Evolutionary conservation across 2,329 filamentous ascomycete species (phyloP), one percentile per base, ranked within the genome.

Genomic region (Chrysosporium keratinophilum): DNA sequence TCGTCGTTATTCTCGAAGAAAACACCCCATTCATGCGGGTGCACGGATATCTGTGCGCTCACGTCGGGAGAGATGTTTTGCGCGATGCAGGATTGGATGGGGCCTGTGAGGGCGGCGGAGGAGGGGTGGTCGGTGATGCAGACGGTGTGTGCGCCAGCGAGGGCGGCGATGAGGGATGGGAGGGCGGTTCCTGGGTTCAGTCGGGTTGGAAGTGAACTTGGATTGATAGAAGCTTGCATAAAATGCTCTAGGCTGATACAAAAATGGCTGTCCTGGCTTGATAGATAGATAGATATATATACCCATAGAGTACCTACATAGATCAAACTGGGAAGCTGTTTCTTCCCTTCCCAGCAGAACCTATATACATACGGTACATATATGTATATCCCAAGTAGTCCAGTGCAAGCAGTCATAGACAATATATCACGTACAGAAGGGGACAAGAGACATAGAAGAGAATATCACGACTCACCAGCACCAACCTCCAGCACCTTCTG

Each of bases 401-500:
- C 19, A 20, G 28, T 19, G 1, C 17, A 44, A 33, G 17, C 12
- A 11, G 23, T 23, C 33, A 35, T 4, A 20, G 45, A 44, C 11
- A 50, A 49, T 33, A 14, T 20, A 28, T 31, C 11, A 2, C 7
- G 23, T 37, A 33, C 17, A 35, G 12, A 44, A 20, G 17, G 51
- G 50, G 17, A 23, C 56, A 52, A 20, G 34, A 41, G 35, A 40
- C 56, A 39, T 41, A 48, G n/a, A 53, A 48, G 20, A 47, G 50
- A 49, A 45, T n/a, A 31, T 11, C 43, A 50, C 54, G 37, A 74
- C 77, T 64, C 66, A 82, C 80, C 80, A 73, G 80, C 78, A 53
- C 80, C 80, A 48, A 83, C 62, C 63, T 83, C 80, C 49, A 83
- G 62, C 7, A 82, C 76, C 20, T 57, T 73, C 59, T 80, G 69